phyloP scores from a whole-genome alignment of 2,329 filamentous ascomycete species.

The Ascochyta pisi region DNA sequence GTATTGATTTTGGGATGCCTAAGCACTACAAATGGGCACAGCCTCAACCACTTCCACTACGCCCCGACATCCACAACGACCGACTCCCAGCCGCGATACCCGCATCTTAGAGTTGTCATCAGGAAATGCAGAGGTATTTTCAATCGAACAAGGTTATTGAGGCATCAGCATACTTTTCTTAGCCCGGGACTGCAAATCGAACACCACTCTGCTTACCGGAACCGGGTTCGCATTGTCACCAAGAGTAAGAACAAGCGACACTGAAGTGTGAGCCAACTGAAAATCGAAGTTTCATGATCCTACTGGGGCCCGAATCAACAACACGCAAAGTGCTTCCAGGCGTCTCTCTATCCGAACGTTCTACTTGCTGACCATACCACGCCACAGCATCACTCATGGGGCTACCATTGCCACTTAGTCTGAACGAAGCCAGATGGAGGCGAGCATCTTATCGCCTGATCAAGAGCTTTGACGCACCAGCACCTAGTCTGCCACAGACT shows the following conservation, averaged over 20 bases:
- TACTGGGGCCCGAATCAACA: not conserved
- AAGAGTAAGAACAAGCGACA: not conserved
- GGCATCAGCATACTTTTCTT: not conserved
- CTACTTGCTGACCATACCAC: not conserved
- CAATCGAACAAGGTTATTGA: not conserved
- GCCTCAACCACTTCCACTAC: not conserved
- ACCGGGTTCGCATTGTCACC: too few relatives aligned
- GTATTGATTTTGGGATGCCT: conserved; percentile 11
- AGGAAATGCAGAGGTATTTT: not conserved
- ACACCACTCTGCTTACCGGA: not conserved
- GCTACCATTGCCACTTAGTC: not conserved
- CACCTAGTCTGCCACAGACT: not conserved
- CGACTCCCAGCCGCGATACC: not conserved
- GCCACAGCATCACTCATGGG: not conserved
- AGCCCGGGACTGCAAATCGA: not conserved
- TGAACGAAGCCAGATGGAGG: not conserved
- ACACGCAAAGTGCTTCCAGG: not conserved
- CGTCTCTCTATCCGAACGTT: not conserved
- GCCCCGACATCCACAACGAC: not conserved
- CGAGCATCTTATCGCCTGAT: not conserved
- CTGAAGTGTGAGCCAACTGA: not conserved
- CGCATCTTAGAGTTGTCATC: not conserved
- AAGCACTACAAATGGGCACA: not conserved
- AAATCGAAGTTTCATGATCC: too few relatives aligned
- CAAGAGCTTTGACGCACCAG: not conserved